Base-by-base conservation (phyloP, 2,329 filamentous ascomycete species). In the Aspergillus neotritici region DNA sequence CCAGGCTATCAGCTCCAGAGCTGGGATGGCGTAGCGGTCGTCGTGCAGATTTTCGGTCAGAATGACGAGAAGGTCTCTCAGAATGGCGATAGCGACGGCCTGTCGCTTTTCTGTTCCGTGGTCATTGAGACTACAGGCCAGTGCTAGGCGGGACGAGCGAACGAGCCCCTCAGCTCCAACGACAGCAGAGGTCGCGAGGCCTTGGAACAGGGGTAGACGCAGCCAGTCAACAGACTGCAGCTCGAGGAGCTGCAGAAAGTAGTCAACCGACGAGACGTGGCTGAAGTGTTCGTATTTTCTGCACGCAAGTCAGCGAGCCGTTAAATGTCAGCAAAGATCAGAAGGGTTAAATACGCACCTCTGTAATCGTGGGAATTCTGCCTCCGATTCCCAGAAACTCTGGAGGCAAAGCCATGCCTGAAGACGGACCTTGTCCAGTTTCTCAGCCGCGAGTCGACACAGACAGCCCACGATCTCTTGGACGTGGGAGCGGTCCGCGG, bases 351-450 rank as follows among this genome's bases (percentile, higher is more conserved):
- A 16, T 9, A n/a, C 8, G 13, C 6, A 82, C 80, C 63, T 61
- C 44, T 61, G 54, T 36, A 69, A 52, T 14, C 53, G 58, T 31
- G 63, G 64, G 13, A 66, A 61, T 13, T 60, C 57, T n/a, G 40
- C 40, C 7, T 55, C 49, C 39, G 50, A 66, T 35, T 60, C 53
- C 69, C 70, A 73, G 44, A 62, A 67, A 1, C 38, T 43, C 47
- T 69, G 64, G 11, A 75, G 47, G 52, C 67, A 70, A 31, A 57
- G 60, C 68, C 70, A 73, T 30, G 70, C 71, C 48, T 69, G 63
- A 32, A 79, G 71, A 16, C 93, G 81, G 13, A 97, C 84, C 49
- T 87, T 86, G 63, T 97, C 91, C 2, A 97, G 75, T 62, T 94
- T 96, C 66, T 98, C 93, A 1, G 86, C 79, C 2, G 88, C 83